A percentile compares a stretch with the other conserved stretches of the same genome.
These are phyloP conservation scores for Flaveria floridana DNA, from an alignment of 140 eudicot species.

Conservation along the genomic window DNA sequence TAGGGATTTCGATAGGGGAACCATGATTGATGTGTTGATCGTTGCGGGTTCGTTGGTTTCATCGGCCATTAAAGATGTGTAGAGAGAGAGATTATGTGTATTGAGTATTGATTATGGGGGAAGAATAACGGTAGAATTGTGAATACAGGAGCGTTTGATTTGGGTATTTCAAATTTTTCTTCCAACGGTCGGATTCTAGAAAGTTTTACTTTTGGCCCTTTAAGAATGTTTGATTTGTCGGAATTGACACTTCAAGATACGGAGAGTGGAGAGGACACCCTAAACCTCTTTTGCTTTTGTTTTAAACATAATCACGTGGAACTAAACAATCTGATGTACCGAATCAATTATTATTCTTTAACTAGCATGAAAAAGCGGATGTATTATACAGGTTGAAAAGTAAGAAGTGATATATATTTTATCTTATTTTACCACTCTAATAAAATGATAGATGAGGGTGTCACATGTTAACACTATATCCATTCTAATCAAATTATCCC, in stretches of 20 bases:
- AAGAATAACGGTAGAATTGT: slow-evolving; percentile 22
- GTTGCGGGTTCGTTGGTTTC: slow-evolving; percentile 19
- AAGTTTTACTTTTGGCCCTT: slow-evolving; percentile 20
- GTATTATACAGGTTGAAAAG: too few relatives aligned
- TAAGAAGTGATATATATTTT: too few relatives aligned
- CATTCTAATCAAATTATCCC: too few relatives aligned
- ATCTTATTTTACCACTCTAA: too few relatives aligned
- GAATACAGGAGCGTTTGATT: slow-evolving; percentile 31
- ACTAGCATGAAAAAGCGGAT: too few relatives aligned
- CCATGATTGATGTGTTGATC: slow-evolving; percentile 43
- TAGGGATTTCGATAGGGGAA: slow-evolving; percentile 36
- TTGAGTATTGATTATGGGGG: background rate
- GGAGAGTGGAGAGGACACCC: background rate
- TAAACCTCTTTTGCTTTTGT: background rate
- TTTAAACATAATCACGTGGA: background rate
- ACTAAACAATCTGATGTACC: too few relatives aligned
- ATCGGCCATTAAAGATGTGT: slow-evolving; percentile 34
- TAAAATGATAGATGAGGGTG: too few relatives aligned
- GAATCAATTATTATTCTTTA: too few relatives aligned
- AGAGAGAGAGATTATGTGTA: slow-evolving; percentile 19
- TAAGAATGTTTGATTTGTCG: background rate
- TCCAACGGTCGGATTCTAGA: slow-evolving; percentile 51
- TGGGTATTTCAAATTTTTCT: slow-evolving; percentile 40
- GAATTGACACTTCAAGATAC: background rate
- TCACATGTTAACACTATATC: too few relatives aligned